Base-by-base conservation (phyloP, 768 basidiomycete species). In the Boletales sp. region DNA sequence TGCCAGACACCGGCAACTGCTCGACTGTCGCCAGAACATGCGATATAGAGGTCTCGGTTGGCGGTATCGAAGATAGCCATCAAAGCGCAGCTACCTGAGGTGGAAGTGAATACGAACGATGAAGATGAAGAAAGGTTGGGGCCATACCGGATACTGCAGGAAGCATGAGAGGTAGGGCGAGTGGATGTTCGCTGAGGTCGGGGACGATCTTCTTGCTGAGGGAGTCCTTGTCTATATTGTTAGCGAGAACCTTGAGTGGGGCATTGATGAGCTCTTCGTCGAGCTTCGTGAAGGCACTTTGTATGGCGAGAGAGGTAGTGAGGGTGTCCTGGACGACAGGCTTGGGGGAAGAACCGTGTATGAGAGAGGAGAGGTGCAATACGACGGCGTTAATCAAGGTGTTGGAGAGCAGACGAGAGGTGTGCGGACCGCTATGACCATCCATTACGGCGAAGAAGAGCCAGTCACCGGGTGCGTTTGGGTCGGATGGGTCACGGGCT, bases 1-100 rank as follows among this genome's bases (percentile, higher is more conserved):
- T 90, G 84, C 87, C 90, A 94, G 34, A 91, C 80, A 17, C 97
- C 97, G 18, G 95, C 94, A 7, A 99, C 93, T 12, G 97, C 97
- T 42, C 97, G 81, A 63, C 90, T 89, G 65, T 99, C 97, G 0
- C 97, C 97, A 5, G 93, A 86, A 57, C 85, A 84, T 9, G 95
- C 95, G 31, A 98, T 83, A 59, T 97, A 95, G 24, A 98, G 67
- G 63, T 93, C 84, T 40, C 77, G 79, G 51, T 87, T 78, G 7
- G 86, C 82, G 0, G 90, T 89, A 64, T 98, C 95, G 50, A 99
- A 80, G 40, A 94, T 66, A 0, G 94, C 86, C 67, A 94, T 76
- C 48, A 99, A 72, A 1, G 95, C 93, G 67, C 95, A 98, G 51
- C 92, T 93, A 4, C 95, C 95, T 79, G 63, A 19, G 55, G 48